A percentile compares a stretch with the other conserved stretches of the same genome.
Evolutionary conservation across 164 flowering plant species (phyloP).

Genomic region (Piper longum): DNA sequence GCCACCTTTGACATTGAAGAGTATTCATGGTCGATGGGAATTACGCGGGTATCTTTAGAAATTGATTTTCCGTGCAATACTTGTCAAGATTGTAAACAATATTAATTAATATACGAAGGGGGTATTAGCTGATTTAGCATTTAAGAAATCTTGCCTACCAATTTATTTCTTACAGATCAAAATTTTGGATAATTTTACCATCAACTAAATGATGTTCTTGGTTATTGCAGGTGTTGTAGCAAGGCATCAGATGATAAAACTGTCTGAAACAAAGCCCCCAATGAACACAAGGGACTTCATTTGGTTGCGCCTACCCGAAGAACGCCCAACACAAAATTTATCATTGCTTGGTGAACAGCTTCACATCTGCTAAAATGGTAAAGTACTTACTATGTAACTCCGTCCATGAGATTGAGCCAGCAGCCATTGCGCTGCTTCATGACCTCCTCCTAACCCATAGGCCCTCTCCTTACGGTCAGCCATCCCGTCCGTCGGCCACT

Average conservation of each 20-base stretch:
- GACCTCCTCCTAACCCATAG: not conserved
- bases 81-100: no score
- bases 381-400: not conserved
- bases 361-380: not conserved
- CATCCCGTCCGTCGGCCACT: not conserved
- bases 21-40: no score
- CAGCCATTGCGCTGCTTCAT: not conserved
- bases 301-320: not conserved
- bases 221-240: not conserved
- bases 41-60: no score
- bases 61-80: no score
- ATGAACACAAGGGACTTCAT: not conserved
- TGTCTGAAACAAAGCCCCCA: not conserved
- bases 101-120: no score
- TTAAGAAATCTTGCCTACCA: not conserved
- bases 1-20: no score
- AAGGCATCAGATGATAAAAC: not conserved
- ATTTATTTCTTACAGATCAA: no score
- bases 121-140: no score
- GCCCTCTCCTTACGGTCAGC: not conserved
- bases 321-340: not conserved
- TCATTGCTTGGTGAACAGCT: not conserved
- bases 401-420: not conserved
- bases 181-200: no score
- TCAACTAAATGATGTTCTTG: not conserved